Percentiles rank a stretch among this genome's conserved stretches.
Evolutionary conservation across 306 rosid genomes (phyloP).

Genomic region (Malus fusca): DNA sequence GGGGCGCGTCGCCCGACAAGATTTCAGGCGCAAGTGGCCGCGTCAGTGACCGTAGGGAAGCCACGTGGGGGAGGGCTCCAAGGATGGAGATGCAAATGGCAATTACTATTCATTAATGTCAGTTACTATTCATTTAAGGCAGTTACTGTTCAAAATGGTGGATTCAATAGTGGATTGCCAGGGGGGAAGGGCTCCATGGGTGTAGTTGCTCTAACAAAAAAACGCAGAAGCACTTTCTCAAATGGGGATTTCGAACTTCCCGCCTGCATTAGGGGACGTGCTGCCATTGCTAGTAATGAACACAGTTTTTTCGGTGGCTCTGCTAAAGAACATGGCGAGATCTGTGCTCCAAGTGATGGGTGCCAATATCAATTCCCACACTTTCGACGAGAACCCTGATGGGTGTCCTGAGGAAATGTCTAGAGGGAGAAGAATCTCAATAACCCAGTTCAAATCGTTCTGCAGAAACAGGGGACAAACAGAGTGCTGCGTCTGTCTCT

Average conservation of each 20-base stretch:
- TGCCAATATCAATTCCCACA: conserved; percentile 4
- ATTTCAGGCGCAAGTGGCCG: no score
- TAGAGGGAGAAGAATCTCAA: conserved; percentile 44
- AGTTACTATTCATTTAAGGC: no score
- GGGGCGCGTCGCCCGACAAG: no score
- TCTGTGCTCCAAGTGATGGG: conserved; percentile 45
- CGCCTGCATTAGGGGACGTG: conserved; percentile 47
- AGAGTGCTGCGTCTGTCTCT: conserved; percentile 75
- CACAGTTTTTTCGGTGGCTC: conserved; percentile 44
- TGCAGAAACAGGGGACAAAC: not conserved
- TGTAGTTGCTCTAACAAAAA: not conserved
- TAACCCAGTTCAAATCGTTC: conserved; percentile 44
- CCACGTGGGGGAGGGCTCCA: no score
- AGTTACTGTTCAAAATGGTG: no score
- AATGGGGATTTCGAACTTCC: conserved; percentile 77
- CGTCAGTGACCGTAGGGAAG: no score
- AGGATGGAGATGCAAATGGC: no score
- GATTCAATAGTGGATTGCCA: no score
- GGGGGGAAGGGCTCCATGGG: no score
- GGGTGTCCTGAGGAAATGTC: conserved; percentile 2
- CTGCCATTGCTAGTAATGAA: conserved; percentile 56
- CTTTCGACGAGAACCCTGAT: conserved; percentile 25
- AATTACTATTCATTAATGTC: no score
- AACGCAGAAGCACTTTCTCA: not conserved
- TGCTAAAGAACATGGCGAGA: conserved; percentile 58